Conservation (phyloP, 2,329 filamentous ascomycete species). For the Colletotrichum tropicicola region DNA sequence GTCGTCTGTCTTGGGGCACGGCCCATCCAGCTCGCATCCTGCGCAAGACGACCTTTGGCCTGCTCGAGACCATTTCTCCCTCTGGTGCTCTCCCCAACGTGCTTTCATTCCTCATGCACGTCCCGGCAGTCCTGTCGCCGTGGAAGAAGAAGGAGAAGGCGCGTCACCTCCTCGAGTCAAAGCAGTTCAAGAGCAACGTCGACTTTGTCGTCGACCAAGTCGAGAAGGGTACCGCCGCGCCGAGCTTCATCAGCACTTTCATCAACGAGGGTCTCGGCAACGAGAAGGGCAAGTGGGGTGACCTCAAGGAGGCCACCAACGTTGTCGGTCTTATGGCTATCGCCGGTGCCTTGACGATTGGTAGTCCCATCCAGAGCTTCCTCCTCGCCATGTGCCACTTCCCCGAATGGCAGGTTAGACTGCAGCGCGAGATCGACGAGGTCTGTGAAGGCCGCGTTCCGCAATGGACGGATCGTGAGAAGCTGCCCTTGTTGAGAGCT, state of each 20-base stretch:
- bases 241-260: constrained; percentile 53
- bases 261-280: constrained; percentile 42
- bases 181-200: constrained; percentile 47
- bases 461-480: constrained; percentile 46
- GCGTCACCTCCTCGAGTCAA: constrained; percentile 48
- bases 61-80: constrained; percentile 56
- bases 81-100: constrained; percentile 53
- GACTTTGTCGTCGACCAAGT: constrained; percentile 44
- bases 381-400: constrained; percentile 40
- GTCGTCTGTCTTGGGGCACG: constrained; percentile 55
- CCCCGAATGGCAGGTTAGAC: constrained; percentile 43
- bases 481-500: constrained; percentile 48
- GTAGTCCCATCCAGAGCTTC: constrained; percentile 50
- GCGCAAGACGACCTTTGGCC: constrained; percentile 53
- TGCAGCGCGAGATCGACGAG: constrained; percentile 51
- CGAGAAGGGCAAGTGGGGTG: constrained; percentile 37
- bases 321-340: constrained; percentile 56
- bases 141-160: constrained; percentile 55
- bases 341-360: constrained; percentile 53
- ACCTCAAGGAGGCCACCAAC: constrained; percentile 49
- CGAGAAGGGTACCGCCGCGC: constrained; percentile 41
- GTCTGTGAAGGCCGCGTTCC: constrained; percentile 52
- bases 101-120: constrained; percentile 46
- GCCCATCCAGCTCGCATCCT: constrained; percentile 49
- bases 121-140: constrained; percentile 50